Evolutionary conservation across 2,329 filamentous ascomycete species (phyloP), one percentile per base, ranked within the genome.

Genomic region (Trichoderma polysporum): DNA sequence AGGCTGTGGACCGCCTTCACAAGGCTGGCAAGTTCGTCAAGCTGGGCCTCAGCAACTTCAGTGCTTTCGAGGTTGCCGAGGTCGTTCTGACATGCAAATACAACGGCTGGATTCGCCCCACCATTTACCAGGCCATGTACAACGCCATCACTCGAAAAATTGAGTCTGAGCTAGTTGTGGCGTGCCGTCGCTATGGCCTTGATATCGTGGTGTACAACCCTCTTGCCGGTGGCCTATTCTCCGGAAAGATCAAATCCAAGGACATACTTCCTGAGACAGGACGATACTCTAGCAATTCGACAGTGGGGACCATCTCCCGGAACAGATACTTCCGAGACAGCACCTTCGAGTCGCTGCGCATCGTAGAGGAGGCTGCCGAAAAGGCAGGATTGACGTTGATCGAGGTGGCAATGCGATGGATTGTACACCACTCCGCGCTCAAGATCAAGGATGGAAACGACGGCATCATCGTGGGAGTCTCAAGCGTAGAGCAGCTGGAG

Each of bases 61-160:
- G 93, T 0, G 90, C 93, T 0, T 95, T 90, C 75, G 93, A 97
- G 76, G 91, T 97, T 10, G 93, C 93, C 0, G 93, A 97, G 79
- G 86, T 96, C 10, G 90, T 90, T 66, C 86, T 92, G 77, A 90
- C 88, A 45, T 94, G 91, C 83, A 90, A 90, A 72, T 88, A 91
- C 79, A 89, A 91, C 73, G 86, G 87, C 69, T 96, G 91, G 91
- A 91, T 96, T 17, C 86, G 90, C 45, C 93, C 93, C 1, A 93
- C 90, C 0, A 88, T 96, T 66, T 97, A 92, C 78, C 92, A 95
- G 78, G 93, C 85, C 73, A 94, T 96, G 91, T 94, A 94, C 79
- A 94, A 94, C 77, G 87, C 86, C 66, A 91, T 94, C 71, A 92
- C 89, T 25, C 87, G 92, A 61, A 86, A 86, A 64, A 89, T 94